Evolutionary conservation across 140 eudicot species (phyloP).

Genomic region (Ambrosia hybrid): DNA sequence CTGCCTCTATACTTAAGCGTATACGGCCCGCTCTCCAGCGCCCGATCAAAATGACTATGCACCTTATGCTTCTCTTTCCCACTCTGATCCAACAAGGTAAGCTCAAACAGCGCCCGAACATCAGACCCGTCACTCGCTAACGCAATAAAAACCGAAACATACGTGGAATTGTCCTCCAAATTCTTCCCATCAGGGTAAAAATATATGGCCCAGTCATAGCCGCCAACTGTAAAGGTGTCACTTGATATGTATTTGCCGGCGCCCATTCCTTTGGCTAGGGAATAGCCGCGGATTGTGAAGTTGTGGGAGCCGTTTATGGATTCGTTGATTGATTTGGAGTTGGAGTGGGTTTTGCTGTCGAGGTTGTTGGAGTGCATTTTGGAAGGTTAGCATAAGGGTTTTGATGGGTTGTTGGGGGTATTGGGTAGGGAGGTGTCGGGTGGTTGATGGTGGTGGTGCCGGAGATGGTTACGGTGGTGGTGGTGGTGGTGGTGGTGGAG

Average conservation of each 20-base stretch:
- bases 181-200: conserved; percentile 89
- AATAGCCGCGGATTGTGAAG: conserved; percentile 77
- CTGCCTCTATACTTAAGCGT: conserved; percentile 79
- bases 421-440: not conserved
- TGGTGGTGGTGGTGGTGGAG: conserved; percentile 20
- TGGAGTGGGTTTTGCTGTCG: conserved; percentile 41
- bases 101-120: conserved; percentile 92
- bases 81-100: conserved; percentile 76
- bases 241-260: conserved; percentile 70
- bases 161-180: conserved; percentile 62
- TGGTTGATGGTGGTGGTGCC: not conserved
- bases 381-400: conserved; percentile 42
- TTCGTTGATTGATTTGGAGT: conserved; percentile 73
- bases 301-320: conserved; percentile 77
- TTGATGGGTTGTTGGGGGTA: conserved; percentile 8
- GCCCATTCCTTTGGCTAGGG: conserved; percentile 83
- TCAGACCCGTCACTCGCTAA: conserved; percentile 82
- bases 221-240: conserved; percentile 76
- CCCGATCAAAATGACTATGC: conserved; percentile 87
- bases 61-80: conserved; percentile 72
- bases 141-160: conserved; percentile 80
- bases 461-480: conserved; percentile 15
- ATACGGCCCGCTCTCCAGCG: conserved; percentile 79
- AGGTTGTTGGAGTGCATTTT: conserved; percentile 30
- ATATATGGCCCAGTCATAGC: conserved; percentile 89